Conservation (phyloP, 371 early-diverging fungal species). For the Batrachochytrium dendrobatidis region DNA sequence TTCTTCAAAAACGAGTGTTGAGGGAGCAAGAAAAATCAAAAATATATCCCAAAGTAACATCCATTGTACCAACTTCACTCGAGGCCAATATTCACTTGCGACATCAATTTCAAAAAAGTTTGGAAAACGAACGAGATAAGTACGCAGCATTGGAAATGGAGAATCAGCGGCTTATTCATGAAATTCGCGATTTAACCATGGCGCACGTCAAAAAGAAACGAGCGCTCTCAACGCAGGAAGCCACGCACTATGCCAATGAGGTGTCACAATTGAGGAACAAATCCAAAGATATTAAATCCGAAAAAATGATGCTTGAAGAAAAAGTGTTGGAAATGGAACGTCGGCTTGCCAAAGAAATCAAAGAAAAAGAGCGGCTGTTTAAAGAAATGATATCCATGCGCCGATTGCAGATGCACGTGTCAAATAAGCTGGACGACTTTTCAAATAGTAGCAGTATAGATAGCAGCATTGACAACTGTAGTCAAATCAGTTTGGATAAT, state of each 20-base stretch:
- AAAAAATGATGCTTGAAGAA: conserved; percentile 3
- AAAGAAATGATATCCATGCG: conserved; percentile 18
- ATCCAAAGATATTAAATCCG: conserved; percentile 7
- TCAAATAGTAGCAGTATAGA: conserved; percentile 1
- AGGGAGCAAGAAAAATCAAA: conserved; percentile 14
- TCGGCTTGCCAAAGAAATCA: conserved; percentile 6
- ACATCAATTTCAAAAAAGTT: conserved; percentile 13
- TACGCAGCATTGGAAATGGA: conserved; percentile 10
- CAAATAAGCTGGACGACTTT: conserved; percentile 3
- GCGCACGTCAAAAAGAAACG: conserved; percentile 8
- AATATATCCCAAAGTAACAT: conserved; percentile 10
- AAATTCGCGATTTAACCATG: conserved; percentile 10
- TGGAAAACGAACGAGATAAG: conserved; percentile 14
- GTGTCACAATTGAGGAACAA: conserved; percentile 7
- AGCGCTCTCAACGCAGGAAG: conserved; percentile 3
- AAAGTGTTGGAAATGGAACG: conserved; percentile 3
- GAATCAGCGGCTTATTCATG: conserved; percentile 3
- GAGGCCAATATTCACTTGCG: conserved; percentile 17
- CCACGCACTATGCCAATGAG: conserved; percentile 11
- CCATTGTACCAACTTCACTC: conserved; percentile 17
- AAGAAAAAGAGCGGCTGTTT: conserved; percentile 14
- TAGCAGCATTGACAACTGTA: neutral
- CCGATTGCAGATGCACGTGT: conserved; percentile 16
- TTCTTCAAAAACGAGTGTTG: conserved; percentile 8
- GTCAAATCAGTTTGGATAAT: conserved; percentile 4